Conservation (phyloP, 768 basidiomycete species). For the Tremella yokohamensis region DNA sequence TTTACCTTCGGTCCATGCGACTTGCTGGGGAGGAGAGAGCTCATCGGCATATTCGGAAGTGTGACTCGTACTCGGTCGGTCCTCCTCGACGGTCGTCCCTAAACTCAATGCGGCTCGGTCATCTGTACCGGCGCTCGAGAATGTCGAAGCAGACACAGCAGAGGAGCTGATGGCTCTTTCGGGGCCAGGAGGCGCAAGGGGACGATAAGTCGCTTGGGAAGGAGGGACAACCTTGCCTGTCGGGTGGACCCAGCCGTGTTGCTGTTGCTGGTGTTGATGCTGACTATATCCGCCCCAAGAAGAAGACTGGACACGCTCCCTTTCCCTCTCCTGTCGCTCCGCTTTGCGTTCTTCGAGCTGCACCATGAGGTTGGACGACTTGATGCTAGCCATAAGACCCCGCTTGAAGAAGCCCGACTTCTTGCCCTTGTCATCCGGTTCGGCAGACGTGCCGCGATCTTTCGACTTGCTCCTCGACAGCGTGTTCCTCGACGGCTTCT, state of each 20-base stretch:
- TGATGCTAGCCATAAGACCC: conserved; percentile 34
- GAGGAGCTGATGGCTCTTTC: conserved; percentile 5
- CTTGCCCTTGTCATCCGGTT: conserved; percentile 23
- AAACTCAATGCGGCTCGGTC: not conserved
- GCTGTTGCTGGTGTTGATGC: conserved; percentile 6
- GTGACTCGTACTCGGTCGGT: conserved; percentile 1
- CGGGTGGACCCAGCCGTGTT: conserved; percentile 17
- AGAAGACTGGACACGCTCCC: conserved; percentile 41
- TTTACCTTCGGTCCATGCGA: conserved; percentile 33
- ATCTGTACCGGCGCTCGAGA: not conserved
- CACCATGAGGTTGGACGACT: conserved; percentile 9
- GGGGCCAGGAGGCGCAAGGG: not conserved
- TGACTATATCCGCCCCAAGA: conserved; percentile 40
- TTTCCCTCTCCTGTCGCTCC: conserved; percentile 35
- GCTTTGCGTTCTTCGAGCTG: conserved; percentile 29
- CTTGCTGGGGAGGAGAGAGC: not conserved
- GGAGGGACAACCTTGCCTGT: conserved; percentile 2
- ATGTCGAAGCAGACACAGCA: not conserved
- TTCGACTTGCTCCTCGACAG: conserved; percentile 1
- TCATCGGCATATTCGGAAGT: not conserved
- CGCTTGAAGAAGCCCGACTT: conserved; percentile 46
- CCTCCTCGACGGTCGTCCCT: conserved; percentile 1
- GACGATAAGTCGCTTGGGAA: not conserved
- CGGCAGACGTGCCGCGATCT: not conserved
- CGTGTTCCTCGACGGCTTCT: conserved; percentile 3